A percentile compares a stretch with the other conserved stretches of the same genome.
Evolutionary conservation across 2,329 filamentous ascomycete genomes (phyloP).

Genomic region (Exserohilum turcica): DNA sequence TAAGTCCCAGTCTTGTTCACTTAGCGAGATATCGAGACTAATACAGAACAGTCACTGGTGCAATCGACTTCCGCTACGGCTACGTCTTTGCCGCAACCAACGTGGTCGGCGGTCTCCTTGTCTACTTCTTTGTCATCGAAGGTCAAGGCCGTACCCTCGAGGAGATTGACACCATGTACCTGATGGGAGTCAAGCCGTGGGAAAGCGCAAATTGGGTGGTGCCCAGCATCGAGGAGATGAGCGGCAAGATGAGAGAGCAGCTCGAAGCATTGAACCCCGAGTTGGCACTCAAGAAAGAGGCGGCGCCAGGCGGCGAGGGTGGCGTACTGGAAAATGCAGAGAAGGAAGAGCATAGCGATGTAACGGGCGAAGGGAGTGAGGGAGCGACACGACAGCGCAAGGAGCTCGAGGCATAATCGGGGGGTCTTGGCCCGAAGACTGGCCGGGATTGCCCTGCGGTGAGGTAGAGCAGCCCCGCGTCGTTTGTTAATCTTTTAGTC

Average conservation of each 20-base stretch:
- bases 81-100: constrained; percentile 78
- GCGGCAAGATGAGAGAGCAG: constrained; percentile 28
- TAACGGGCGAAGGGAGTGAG: constrained; percentile 7
- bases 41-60: no score
- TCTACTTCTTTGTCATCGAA: constrained; percentile 80
- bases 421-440: neutral
- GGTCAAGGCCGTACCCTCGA: constrained; percentile 74
- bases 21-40: no score
- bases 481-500: neutral
- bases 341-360: neutral
- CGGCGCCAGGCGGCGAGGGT: neutral
- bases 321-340: constrained; percentile 5
- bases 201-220: constrained; percentile 61
- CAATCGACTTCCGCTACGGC: constrained; percentile 73
- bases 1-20: no score
- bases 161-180: constrained; percentile 75
- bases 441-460: neutral
- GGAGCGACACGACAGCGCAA: constrained; percentile 14
- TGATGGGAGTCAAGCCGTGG: constrained; percentile 66
- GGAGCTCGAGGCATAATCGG: constrained; percentile 1
- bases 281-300: constrained; percentile 18
- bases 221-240: constrained; percentile 33
- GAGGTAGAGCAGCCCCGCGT: neutral
- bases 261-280: constrained; percentile 31
- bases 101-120: constrained; percentile 64